Evolutionary conservation across 2,329 filamentous ascomycete species (phyloP).

Genomic region (Aspergillus floridensis): DNA sequence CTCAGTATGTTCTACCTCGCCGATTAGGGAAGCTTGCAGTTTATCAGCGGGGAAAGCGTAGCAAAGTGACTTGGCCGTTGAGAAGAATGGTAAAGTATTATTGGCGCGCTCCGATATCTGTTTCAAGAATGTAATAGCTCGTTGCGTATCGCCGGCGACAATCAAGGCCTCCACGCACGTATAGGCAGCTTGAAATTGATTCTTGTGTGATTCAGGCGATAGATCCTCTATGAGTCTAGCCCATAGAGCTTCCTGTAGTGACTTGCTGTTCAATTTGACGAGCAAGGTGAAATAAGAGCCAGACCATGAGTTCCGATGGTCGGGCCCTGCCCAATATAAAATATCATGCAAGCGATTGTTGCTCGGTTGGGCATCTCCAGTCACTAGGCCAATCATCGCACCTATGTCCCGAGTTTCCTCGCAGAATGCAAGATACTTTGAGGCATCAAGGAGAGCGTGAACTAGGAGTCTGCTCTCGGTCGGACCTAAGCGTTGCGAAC

Average conservation of each 20-base stretch:
- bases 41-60: conserved; percentile 22
- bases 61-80: conserved; percentile 18
- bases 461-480: conserved; percentile 22
- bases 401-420: conserved; percentile 19
- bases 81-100: conserved; percentile 27
- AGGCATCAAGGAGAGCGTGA: conserved; percentile 19
- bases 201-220: neutral
- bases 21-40: conserved; percentile 23
- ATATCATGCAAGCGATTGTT: conserved; percentile 18
- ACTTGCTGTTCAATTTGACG: conserved; percentile 22
- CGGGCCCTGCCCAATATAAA: conserved; percentile 14
- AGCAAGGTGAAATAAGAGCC: conserved; percentile 28
- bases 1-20: conserved; percentile 19
- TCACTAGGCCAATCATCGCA: conserved; percentile 23
- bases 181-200: conserved; percentile 20
- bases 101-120: conserved; percentile 22
- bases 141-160: conserved; percentile 19
- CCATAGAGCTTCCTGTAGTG: conserved; percentile 26
- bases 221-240: conserved; percentile 14
- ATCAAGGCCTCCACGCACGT: conserved; percentile 26
- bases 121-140: conserved; percentile 25
- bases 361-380: conserved; percentile 17
- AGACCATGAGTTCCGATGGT: neutral
- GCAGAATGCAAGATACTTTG: conserved; percentile 23
- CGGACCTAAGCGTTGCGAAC: neutral